A percentile compares a stretch with the other conserved stretches of the same genome.
These are phyloP conservation scores for Pythium insidiosum DNA, from an alignment of 352 stramenopile species.

Conservation along the genomic window DNA sequence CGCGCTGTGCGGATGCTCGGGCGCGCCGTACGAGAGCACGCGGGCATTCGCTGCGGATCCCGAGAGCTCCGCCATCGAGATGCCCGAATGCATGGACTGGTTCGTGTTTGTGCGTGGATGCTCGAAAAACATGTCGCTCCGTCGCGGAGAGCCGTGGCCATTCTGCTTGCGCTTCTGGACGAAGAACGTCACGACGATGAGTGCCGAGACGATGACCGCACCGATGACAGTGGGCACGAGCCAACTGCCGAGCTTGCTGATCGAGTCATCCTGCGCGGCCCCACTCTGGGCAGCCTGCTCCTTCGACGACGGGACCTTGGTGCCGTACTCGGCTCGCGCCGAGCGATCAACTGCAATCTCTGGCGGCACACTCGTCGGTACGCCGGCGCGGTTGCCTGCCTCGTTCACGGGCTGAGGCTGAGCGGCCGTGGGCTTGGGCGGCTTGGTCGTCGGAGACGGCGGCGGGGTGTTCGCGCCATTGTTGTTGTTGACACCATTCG, in stretches of 20 bases:
- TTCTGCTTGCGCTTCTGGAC: constrained; percentile 34
- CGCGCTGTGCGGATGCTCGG: constrained; percentile 5
- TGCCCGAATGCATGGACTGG: constrained; percentile 16
- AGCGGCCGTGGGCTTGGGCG: constrained; percentile 7
- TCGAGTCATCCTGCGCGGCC: constrained; percentile 3
- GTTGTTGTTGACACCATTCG: background rate
- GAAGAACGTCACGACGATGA: constrained; percentile 60
- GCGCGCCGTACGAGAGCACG: constrained; percentile 4
- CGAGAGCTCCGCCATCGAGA: background rate
- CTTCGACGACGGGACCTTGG: constrained; percentile 21
- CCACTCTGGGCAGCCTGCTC: constrained; percentile 20
- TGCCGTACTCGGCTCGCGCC: constrained; percentile 42
- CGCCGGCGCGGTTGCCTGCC: constrained; percentile 14
- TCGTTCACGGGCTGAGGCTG: constrained; percentile 4
- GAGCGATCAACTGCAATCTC: constrained; percentile 26
- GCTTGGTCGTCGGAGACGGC: constrained; percentile 8
- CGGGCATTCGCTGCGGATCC: constrained; percentile 1
- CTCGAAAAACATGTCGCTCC: constrained; percentile 45
- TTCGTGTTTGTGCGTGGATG: constrained; percentile 47
- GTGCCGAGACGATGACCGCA: constrained; percentile 36
- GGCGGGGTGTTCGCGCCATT: too few relatives aligned
- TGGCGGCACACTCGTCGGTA: constrained; percentile 16
- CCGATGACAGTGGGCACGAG: constrained; percentile 53
- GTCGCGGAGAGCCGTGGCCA: constrained; percentile 37
- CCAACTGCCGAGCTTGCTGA: constrained; percentile 27